phyloP scores from a whole-genome alignment of 306 rosid species.

The Quercus parvula region DNA sequence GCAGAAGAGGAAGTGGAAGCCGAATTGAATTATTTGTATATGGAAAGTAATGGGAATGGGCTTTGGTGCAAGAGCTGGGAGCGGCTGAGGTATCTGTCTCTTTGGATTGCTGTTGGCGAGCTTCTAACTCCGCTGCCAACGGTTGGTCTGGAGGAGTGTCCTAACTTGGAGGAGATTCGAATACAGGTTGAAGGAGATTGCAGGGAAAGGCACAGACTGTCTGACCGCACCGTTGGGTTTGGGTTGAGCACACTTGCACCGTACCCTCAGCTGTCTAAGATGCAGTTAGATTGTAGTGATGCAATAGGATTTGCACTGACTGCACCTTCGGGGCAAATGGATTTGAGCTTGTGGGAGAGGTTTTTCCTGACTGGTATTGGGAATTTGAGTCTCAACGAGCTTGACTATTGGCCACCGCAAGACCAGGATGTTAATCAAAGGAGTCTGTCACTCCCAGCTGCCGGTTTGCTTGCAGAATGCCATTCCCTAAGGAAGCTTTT shows the following conservation, averaged over 20 bases:
- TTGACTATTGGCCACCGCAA: slow-evolving; percentile 93
- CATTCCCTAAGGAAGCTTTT: slow-evolving; percentile 71
- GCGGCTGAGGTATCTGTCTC: slow-evolving; percentile 57
- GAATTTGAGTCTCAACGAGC: slow-evolving; percentile 52
- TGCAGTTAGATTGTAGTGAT: slow-evolving; percentile 82
- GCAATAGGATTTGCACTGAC: slow-evolving; percentile 75
- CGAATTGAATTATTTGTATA: slow-evolving; percentile 11
- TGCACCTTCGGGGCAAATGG: slow-evolving; percentile 82
- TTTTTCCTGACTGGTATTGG: slow-evolving; percentile 72
- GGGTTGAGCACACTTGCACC: slow-evolving; percentile 58
- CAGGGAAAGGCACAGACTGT: slow-evolving; percentile 51
- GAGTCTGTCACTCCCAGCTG: slow-evolving; percentile 70
- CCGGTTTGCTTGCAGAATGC: slow-evolving; percentile 70
- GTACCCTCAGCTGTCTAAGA: slow-evolving; percentile 64
- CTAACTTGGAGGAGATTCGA: slow-evolving; percentile 62
- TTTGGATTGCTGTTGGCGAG: slow-evolving; percentile 86
- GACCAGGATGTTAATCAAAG: slow-evolving; percentile 82
- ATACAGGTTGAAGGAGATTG: slow-evolving; percentile 83
- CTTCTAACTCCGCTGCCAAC: slow-evolving; percentile 56
- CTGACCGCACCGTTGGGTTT: slow-evolving; percentile 53
- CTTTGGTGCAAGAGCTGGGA: slow-evolving; percentile 58
- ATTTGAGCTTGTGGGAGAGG: slow-evolving; percentile 91
- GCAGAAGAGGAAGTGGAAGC: slow-evolving; percentile 8
- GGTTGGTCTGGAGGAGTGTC: slow-evolving; percentile 77
- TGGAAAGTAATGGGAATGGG: slow-evolving; percentile 39